These are phyloP conservation scores for Colletotrichum salicis DNA, from an alignment of 2,329 filamentous ascomycete genomes.

Conservation along the genomic window DNA sequence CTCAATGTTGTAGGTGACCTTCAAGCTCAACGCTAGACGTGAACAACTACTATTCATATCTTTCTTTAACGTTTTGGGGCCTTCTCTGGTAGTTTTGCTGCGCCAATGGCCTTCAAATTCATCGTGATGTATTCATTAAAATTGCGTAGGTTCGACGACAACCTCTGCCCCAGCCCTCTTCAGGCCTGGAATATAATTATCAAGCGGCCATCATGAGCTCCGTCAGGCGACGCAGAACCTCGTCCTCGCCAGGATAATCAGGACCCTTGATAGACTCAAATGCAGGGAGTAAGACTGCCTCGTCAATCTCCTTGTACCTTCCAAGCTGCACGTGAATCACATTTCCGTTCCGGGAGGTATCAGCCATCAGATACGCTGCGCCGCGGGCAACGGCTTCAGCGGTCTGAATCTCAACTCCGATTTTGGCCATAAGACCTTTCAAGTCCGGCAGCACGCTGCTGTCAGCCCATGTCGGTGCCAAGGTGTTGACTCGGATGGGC, in stretches of 20 bases:
- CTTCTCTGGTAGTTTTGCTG: not conserved
- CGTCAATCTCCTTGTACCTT: slow-evolving; percentile 64
- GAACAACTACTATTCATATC: too few relatives aligned
- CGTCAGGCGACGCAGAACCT: slow-evolving; percentile 42
- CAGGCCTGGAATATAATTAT: not conserved
- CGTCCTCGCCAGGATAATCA: slow-evolving; percentile 48
- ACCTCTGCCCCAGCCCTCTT: not conserved
- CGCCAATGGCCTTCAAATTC: not conserved
- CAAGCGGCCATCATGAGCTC: not conserved
- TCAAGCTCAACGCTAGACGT: not conserved
- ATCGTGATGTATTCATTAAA: not conserved
- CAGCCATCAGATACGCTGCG: slow-evolving; percentile 61
- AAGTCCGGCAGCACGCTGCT: slow-evolving; percentile 55
- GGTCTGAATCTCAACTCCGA: slow-evolving; percentile 55
- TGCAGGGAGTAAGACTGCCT: slow-evolving; percentile 50
- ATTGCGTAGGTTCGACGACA: not conserved
- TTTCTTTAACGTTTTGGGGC: not conserved
- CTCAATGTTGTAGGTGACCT: not conserved
- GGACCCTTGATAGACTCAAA: slow-evolving; percentile 45
- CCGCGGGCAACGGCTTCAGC: slow-evolving; percentile 59
- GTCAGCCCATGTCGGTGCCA: slow-evolving; percentile 28
- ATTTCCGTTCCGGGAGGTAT: slow-evolving; percentile 59
- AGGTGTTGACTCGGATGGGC: slow-evolving; percentile 64
- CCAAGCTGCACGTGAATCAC: slow-evolving; percentile 62
- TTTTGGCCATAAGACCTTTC: slow-evolving; percentile 47